These are phyloP conservation scores for Daldinia childiae DNA, from an alignment of 495 filamentous ascomycete species.

Conservation along the genomic window DNA sequence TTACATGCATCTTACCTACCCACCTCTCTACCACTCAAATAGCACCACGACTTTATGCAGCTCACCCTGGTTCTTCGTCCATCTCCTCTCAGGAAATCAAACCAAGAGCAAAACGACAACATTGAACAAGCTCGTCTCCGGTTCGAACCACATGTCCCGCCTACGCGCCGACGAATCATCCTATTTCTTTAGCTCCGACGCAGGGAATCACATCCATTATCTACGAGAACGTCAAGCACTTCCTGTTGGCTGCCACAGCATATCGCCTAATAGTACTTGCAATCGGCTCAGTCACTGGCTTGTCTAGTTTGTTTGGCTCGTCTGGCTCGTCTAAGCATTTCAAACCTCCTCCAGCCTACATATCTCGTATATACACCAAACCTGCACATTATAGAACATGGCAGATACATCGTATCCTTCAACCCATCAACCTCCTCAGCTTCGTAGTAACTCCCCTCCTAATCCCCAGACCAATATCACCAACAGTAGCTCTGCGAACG, in stretches of 20 bases:
- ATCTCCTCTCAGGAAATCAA: conserved; percentile 29
- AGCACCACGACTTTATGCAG: conserved; percentile 46
- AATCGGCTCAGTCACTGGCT: conserved; percentile 9
- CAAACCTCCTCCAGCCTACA: conserved; percentile 8
- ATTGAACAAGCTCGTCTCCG: conserved; percentile 22
- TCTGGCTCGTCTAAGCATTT: neutral
- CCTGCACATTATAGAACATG: conserved; percentile 26
- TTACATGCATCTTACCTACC: conserved; percentile 5
- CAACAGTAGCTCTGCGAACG: conserved; percentile 1
- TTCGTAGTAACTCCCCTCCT: conserved; percentile 23
- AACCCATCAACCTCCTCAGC: conserved; percentile 9
- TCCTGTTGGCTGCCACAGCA: conserved; percentile 36
- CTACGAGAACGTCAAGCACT: conserved; percentile 20
- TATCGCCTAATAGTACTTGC: conserved; percentile 26
- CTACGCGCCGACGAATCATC: conserved; percentile 29
- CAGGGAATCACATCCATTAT: conserved; percentile 21
- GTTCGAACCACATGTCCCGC: conserved; percentile 38
- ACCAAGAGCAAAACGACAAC: conserved; percentile 24
- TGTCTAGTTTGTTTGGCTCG: neutral
- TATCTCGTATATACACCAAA: conserved; percentile 21
- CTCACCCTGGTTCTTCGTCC: conserved; percentile 24
- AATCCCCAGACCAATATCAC: conserved; percentile 1
- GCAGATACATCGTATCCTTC: conserved; percentile 24
- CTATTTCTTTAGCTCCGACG: conserved; percentile 16
- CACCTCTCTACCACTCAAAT: conserved; percentile 42